Evolutionary conservation across 495 filamentous ascomycete species (phyloP).

Genomic region (Penicillium subrubescens): DNA sequence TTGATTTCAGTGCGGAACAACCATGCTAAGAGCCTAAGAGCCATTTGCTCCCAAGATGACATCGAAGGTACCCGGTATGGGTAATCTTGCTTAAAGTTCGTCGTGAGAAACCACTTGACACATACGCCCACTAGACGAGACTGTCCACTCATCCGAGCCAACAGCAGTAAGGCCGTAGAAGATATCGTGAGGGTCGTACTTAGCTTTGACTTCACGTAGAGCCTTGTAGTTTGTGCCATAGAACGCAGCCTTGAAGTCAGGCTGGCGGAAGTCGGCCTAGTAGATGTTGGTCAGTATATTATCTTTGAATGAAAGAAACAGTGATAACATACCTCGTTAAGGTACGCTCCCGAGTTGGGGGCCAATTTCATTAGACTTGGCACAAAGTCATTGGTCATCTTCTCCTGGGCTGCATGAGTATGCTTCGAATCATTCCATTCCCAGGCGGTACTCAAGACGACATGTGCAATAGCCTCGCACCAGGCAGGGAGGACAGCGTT

Average conservation of each 20-base stretch:
- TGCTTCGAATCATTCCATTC: slow-evolving; percentile 10
- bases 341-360: slow-evolving; percentile 14
- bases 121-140: slow-evolving; percentile 16
- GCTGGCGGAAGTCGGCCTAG: slow-evolving; percentile 18
- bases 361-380: slow-evolving; percentile 9
- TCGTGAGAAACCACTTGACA: slow-evolving; percentile 1
- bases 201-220: slow-evolving; percentile 17
- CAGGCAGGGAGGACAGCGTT: slow-evolving; percentile 18
- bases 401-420: slow-evolving; percentile 3
- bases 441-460: slow-evolving; percentile 10
- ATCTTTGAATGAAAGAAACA: neutral
- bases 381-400: slow-evolving; percentile 16
- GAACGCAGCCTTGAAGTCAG: slow-evolving; percentile 13
- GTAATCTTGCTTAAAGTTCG: neutral
- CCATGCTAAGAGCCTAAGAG: too few species aligned
- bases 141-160: slow-evolving; percentile 20
- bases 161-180: slow-evolving; percentile 22
- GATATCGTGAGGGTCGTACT: slow-evolving; percentile 15
- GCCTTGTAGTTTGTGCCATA: slow-evolving; percentile 17
- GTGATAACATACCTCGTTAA: slow-evolving; percentile 15
- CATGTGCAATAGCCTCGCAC: slow-evolving; percentile 12
- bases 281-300: neutral
- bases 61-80: neutral
- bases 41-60: neutral
- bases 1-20: too few species aligned